phyloP scores from a whole-genome alignment of 2,329 filamentous ascomycete genomes.

The Dothideomycetes sp. region DNA sequence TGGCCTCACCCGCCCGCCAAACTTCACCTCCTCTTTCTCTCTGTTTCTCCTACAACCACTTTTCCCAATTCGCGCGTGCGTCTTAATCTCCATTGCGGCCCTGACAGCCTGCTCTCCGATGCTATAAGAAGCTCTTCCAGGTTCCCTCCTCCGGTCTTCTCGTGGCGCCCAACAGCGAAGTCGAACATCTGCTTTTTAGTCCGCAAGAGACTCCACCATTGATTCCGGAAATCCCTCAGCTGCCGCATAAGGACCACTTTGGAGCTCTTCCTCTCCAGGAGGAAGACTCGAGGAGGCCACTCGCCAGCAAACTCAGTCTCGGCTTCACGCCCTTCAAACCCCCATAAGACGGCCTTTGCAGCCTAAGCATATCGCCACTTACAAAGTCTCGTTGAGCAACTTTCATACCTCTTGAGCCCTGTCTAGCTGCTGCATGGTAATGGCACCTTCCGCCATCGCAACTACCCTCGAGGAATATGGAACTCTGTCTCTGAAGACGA shows the following conservation, averaged over 20 bases:
- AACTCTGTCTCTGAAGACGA: conserved; percentile 26
- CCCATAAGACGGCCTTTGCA: conserved; percentile 59
- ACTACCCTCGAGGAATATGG: conserved; percentile 28
- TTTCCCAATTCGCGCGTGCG: not conserved
- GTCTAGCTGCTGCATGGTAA: conserved; percentile 41
- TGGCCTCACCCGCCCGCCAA: too few species aligned
- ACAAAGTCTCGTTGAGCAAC: too few species aligned
- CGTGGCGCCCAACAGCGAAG: conserved; percentile 24
- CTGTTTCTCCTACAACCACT: not conserved
- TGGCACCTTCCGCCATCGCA: conserved; percentile 60
- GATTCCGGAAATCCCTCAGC: conserved; percentile 61
- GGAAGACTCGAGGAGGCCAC: conserved; percentile 97
- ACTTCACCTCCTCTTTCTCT: not conserved
- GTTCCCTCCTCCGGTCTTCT: conserved; percentile 14
- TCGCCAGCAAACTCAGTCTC: conserved; percentile 70
- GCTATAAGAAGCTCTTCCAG: not conserved
- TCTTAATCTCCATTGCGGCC: not conserved
- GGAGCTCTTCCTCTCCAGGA: conserved; percentile 98
- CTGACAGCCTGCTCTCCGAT: not conserved
- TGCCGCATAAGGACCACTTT: conserved; percentile 99
- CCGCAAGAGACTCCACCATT: conserved; percentile 34
- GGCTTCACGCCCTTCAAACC: conserved; percentile 91
- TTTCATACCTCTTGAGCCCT: conserved; percentile 8
- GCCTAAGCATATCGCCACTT: conserved; percentile 11
- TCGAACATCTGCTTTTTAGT: conserved; percentile 32